Evolutionary conservation across 345 rosid species (phyloP), one percentile per base, ranked within the genome.

Genomic region (Camelina neglecta): DNA sequence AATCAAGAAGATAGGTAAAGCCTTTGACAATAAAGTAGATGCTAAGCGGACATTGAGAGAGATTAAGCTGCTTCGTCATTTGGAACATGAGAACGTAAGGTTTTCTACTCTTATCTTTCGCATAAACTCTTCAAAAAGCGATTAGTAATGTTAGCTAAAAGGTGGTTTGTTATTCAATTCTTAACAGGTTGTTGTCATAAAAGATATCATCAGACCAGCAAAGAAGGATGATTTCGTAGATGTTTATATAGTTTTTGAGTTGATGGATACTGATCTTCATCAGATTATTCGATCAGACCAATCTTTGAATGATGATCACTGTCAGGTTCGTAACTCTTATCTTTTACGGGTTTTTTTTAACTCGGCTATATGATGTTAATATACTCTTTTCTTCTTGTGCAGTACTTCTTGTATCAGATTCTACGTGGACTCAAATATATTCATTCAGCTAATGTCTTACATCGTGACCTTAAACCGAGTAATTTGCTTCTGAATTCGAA

Each of bases 181-280:
- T 48, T 1, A 21, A 26, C 83, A 86, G 90, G 78, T 86, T 70
- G 59, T 84, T 13, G 79, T 82, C 56, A 75, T 86, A 38, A 84
- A 78, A 74, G 90, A 86, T 73, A 77, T 86, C 57, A 81, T 86
- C 13, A 79, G 84, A 48, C 90, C 90, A 39, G 88, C 88, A 42
- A 80, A 78, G 49, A 84, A 64, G 73, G 85, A 84, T 29, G 77
- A 56, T 66, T 86, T 86, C 78, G 36, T 67, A 4, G 90, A 86
- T 75, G 90, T 86, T 61, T 86, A 86, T 71, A 84, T 86, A 72
- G 90, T 84, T 60, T 84, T 67, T 29, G 90, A 86, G 79, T 72
- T 84, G 53, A 75, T 86, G 90, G 90, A 84, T 71, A 79, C 88
- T 24, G 90, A 86, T 84, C 90, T 86, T 68, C 85, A 83, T 80